A percentile compares a stretch with the other conserved stretches of the same genome.
Conservation (phyloP, 2,329 filamentous ascomycete genomes). For the Neofusicoccum kwambonambiense region DNA sequence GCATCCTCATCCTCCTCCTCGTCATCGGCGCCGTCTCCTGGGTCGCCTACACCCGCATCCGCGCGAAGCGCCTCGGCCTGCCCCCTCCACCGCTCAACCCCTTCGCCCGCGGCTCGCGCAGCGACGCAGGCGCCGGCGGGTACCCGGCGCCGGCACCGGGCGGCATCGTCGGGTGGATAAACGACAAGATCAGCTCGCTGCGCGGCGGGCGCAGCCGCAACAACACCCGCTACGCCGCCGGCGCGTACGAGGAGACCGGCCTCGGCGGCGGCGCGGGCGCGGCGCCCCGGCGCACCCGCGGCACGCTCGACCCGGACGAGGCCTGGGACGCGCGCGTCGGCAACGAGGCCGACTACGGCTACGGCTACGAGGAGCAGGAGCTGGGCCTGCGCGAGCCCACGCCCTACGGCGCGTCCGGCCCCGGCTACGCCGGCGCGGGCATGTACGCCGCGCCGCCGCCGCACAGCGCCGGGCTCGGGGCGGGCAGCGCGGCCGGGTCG, state of each 20-base stretch:
- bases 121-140: slow-evolving; percentile 24
- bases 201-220: slow-evolving; percentile 50
- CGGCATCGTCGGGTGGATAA: slow-evolving; percentile 72
- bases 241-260: slow-evolving; percentile 70
- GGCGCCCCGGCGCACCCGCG: slow-evolving; percentile 32
- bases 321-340: slow-evolving; percentile 83
- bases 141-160: slow-evolving; percentile 52
- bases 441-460: slow-evolving; percentile 26
- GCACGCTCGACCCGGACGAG: slow-evolving; percentile 74
- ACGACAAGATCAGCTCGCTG: slow-evolving; percentile 62
- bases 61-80: slow-evolving; percentile 71
- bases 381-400: slow-evolving; percentile 55
- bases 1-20: slow-evolving; percentile 72
- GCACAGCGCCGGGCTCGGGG: slow-evolving; percentile 14
- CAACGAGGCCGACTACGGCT: slow-evolving; percentile 67
- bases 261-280: slow-evolving; percentile 24
- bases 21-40: slow-evolving; percentile 64
- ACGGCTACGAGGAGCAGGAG: slow-evolving; percentile 72
- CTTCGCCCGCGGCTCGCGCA: slow-evolving; percentile 51
- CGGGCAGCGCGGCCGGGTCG: slow-evolving; percentile 31
- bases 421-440: slow-evolving; percentile 32
- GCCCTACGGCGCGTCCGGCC: slow-evolving; percentile 35
- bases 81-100: slow-evolving; percentile 71
- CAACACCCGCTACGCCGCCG: slow-evolving; percentile 57
- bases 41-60: slow-evolving; percentile 68